phyloP scores from a whole-genome alignment of 768 basidiomycete species.

The Mycena epipterygia region DNA sequence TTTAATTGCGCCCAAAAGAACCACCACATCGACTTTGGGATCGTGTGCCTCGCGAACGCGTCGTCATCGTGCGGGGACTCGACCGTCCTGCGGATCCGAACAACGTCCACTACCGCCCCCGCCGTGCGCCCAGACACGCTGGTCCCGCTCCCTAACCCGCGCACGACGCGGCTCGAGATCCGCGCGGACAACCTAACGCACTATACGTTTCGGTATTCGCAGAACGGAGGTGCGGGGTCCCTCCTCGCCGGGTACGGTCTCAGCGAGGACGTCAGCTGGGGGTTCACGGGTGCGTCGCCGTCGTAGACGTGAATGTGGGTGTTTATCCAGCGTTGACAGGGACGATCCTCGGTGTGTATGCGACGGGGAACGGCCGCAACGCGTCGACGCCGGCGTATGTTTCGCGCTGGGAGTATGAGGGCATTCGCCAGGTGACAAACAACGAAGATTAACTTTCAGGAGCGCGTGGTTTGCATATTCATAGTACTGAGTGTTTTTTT shows the following conservation, averaged over 20 bases:
- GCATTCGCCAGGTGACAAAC: constrained; percentile 10
- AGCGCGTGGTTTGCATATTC: too few species aligned
- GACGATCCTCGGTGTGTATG: constrained; percentile 30
- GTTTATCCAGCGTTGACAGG: background rate
- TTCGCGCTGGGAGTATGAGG: constrained; percentile 31
- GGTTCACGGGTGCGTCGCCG: constrained; percentile 25
- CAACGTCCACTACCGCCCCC: constrained; percentile 25
- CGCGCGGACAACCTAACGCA: constrained; percentile 34
- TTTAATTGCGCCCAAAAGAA: background rate
- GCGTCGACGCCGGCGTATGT: constrained; percentile 33
- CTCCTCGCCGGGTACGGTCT: constrained; percentile 25
- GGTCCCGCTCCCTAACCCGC: constrained; percentile 16
- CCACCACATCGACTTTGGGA: constrained; percentile 35
- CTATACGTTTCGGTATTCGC: constrained; percentile 28
- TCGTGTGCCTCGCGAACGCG: constrained; percentile 22
- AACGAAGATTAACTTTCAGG: constrained; percentile 1
- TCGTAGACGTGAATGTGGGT: too few species aligned
- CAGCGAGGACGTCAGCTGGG: constrained; percentile 35
- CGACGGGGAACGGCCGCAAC: constrained; percentile 30
- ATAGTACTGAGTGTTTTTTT: too few species aligned
- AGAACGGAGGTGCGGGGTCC: background rate
- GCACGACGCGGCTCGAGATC: constrained; percentile 27
- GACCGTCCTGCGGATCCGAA: constrained; percentile 26
- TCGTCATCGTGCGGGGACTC: constrained; percentile 15
- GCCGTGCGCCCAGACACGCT: constrained; percentile 16